Evolutionary conservation across 1,284 basidiomycete genomes (phyloP).

Genomic region (Athelia sp.): DNA sequence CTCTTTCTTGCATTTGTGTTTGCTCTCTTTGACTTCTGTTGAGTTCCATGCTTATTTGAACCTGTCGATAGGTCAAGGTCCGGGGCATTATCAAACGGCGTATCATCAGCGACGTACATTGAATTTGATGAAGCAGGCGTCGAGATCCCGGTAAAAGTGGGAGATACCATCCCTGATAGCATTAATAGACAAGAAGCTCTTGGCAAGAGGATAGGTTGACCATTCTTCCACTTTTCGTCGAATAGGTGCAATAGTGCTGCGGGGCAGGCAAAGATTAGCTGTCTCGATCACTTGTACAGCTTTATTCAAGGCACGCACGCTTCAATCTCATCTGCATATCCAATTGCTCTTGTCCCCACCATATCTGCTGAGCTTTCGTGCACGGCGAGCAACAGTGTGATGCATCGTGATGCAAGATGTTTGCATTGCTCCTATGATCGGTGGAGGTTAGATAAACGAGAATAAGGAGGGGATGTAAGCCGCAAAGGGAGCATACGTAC

Average conservation of each 20-base stretch:
- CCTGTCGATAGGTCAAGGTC: conserved; percentile 12
- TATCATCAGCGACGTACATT: conserved; percentile 21
- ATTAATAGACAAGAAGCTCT: conserved; percentile 31
- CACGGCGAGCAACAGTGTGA: conserved; percentile 25
- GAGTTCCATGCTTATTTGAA: conserved; percentile 25
- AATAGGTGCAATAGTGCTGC: conserved; percentile 28
- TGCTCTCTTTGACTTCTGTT: conserved; percentile 18
- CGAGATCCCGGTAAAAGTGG: conserved; percentile 30
- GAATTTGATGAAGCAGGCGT: conserved; percentile 28
- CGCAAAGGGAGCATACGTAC: conserved; percentile 16
- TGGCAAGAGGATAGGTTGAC: conserved; percentile 29
- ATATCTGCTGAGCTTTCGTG: conserved; percentile 28
- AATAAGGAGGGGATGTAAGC: background rate
- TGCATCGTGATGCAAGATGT: conserved; percentile 29
- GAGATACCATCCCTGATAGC: conserved; percentile 37
- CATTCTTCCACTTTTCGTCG: conserved; percentile 29
- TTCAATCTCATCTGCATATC: conserved; percentile 31
- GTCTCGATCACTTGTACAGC: background rate
- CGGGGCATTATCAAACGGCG: background rate
- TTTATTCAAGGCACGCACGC: conserved; percentile 19
- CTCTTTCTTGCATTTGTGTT: conserved; percentile 1
- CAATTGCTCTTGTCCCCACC: conserved; percentile 23
- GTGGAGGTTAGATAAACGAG: conserved; percentile 1
- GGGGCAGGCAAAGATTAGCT: background rate
- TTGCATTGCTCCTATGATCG: conserved; percentile 31